phyloP scores from a whole-genome alignment of 2,329 filamentous ascomycete species.

The Ceratocystis papillata region DNA sequence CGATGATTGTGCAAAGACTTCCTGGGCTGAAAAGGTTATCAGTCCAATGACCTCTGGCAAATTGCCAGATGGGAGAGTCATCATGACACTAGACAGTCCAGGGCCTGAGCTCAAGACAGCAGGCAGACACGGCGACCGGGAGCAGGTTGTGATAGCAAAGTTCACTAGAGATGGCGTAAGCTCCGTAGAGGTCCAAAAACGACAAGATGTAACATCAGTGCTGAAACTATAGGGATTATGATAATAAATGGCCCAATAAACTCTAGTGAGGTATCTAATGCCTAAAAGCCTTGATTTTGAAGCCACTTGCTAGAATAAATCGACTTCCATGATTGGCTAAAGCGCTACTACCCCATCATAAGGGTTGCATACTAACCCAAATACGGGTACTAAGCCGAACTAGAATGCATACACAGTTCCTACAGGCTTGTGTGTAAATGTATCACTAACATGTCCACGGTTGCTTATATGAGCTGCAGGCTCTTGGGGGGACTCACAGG shows the following conservation, averaged over 20 bases:
- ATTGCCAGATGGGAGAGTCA: slow-evolving; percentile 38
- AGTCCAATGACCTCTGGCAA: slow-evolving; percentile 42
- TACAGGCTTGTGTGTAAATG: too few relatives aligned
- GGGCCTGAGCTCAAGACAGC: slow-evolving; percentile 43
- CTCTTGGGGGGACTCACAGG: background rate
- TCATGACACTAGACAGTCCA: slow-evolving; percentile 48
- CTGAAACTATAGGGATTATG: slow-evolving; percentile 16
- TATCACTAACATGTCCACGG: background rate
- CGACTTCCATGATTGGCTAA: background rate
- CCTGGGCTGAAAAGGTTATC: slow-evolving; percentile 53
- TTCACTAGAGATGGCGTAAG: slow-evolving; percentile 18
- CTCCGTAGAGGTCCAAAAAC: slow-evolving; percentile 6
- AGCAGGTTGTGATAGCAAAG: slow-evolving; percentile 43
- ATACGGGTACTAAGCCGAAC: background rate
- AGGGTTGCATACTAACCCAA: slow-evolving; percentile 3
- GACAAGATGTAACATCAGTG: background rate
- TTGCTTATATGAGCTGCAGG: background rate
- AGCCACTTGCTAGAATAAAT: background rate
- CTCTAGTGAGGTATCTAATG: background rate
- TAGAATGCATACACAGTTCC: background rate
- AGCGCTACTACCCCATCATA: background rate
- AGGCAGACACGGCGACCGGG: slow-evolving; percentile 44
- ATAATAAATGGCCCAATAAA: background rate
- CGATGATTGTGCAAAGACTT: slow-evolving; percentile 38
- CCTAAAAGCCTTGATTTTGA: background rate